Percentiles rank a stretch among this genome's conserved stretches.
These are phyloP conservation scores for Pyrenula aspistea DNA, from an alignment of 495 filamentous ascomycete species.

Conservation along the genomic window DNA sequence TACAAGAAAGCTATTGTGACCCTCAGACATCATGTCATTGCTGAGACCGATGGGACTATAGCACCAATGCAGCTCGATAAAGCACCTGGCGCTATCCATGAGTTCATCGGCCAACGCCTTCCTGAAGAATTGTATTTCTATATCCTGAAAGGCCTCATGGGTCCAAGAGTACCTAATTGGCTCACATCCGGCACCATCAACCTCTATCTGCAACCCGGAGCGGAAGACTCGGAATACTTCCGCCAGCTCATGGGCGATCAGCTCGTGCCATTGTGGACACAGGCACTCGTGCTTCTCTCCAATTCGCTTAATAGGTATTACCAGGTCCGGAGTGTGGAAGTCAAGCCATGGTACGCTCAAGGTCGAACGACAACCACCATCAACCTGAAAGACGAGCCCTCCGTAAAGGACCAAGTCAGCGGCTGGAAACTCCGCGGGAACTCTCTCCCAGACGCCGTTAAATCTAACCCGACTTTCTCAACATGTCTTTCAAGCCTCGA, in stretches of 20 bases:
- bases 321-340: slow-evolving; percentile 57
- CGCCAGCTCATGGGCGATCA: slow-evolving; percentile 60
- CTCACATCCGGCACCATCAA: slow-evolving; percentile 65
- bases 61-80: slow-evolving; percentile 55
- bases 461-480: slow-evolving; percentile 19
- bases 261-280: slow-evolving; percentile 58
- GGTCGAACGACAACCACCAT: slow-evolving; percentile 45
- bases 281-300: slow-evolving; percentile 63
- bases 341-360: slow-evolving; percentile 78
- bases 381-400: slow-evolving; percentile 50
- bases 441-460: slow-evolving; percentile 28
- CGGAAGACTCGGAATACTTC: slow-evolving; percentile 69
- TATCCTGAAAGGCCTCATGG: slow-evolving; percentile 68
- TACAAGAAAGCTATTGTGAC: slow-evolving; percentile 74
- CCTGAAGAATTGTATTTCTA: slow-evolving; percentile 91
- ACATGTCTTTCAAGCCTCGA: slow-evolving; percentile 43
- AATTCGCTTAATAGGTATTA: slow-evolving; percentile 72
- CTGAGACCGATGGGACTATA: slow-evolving; percentile 63
- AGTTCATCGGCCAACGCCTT: slow-evolving; percentile 78
- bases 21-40: slow-evolving; percentile 75
- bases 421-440: slow-evolving; percentile 62
- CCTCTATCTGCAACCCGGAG: slow-evolving; percentile 67
- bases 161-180: slow-evolving; percentile 68
- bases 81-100: slow-evolving; percentile 69
- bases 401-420: slow-evolving; percentile 46